Evolutionary conservation across 176 grass and related monocot genomes (phyloP).

Genomic region (Eleusine indica): DNA sequence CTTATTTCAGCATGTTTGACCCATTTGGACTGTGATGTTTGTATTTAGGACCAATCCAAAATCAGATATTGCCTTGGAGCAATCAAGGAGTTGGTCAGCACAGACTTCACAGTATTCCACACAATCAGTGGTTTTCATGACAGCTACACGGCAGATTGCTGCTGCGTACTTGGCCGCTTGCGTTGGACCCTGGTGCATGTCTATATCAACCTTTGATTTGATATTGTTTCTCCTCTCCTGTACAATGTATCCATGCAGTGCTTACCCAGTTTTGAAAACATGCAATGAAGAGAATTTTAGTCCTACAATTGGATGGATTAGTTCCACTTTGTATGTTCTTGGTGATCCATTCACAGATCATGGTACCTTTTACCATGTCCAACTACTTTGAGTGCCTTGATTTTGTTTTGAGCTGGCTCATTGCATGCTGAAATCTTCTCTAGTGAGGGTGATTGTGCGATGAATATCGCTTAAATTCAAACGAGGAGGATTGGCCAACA

Average conservation of each 20-base stretch:
- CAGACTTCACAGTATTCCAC: neutral
- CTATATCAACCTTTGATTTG: neutral
- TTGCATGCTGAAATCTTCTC: neutral
- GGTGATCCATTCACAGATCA: neutral
- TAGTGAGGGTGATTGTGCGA: neutral
- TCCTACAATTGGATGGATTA: neutral
- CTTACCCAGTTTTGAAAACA: neutral
- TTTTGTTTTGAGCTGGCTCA: neutral
- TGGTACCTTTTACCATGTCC: neutral
- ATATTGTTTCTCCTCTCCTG: neutral
- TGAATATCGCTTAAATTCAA: neutral
- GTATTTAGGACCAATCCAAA: neutral
- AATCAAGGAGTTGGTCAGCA: neutral
- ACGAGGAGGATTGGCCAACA: neutral
- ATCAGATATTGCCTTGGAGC: neutral
- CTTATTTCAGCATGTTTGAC: too few species aligned
- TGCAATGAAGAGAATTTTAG: neutral
- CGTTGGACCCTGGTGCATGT: constrained; percentile 3
- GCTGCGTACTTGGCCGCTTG: neutral
- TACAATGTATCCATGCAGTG: neutral
- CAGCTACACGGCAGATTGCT: constrained; percentile 8
- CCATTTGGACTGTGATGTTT: neutral
- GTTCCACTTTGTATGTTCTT: neutral
- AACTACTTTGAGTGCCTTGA: too few species aligned
- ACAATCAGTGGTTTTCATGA: neutral